Base-by-base conservation (phyloP, 1,284 basidiomycete genomes). In the Fomitopsis pinicola region DNA sequence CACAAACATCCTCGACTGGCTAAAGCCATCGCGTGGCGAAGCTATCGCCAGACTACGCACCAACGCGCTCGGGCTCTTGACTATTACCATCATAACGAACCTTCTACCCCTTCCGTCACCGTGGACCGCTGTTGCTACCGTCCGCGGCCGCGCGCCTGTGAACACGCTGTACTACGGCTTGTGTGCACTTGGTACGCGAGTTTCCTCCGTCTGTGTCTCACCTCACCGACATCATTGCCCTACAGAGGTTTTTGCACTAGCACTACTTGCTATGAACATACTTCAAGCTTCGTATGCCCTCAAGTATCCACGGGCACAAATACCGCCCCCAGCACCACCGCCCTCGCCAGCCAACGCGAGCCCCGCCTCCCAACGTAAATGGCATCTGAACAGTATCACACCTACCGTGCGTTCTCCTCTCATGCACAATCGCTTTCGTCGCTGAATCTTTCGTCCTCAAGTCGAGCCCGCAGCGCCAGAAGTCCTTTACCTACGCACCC, bases 11-110 rank as follows among this genome's bases (percentile, higher is more conserved):
- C 42, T 71, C 1, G 68, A 78, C 64, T 72, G 75, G 57, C 68
- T 85, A 65, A 87, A 84, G 66, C 85, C 84, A 5, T 70, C 82
- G 55, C 81, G 79, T 61, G 77, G 78, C 44, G 85, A 86, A 66
- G 85, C 85, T 0, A 66, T 82, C 2, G 72, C 83, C 56, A 76
- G 85, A 63, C 74, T 86, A 58, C 82, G 85, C 44, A 76, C 76
- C 57, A 86, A 84, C 65, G 70, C 72, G 5, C 71, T 84, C 15
- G 77, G 75, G 52, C 70, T 86, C 14, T 61, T 80, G 12, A 70
- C 77, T 7, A 65, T 81, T n/a, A 62, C 80, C 17, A 63, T 85
- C n/a, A 67, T 82, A 22, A 81, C 84, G 2, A 77, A 82, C 59
- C 74, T 87, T 1, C 67, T 85, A 0, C 85, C 85, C 4, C 42